phyloP scores from a whole-genome alignment of 257 asterid genomes.

The Linderniella brevidens region DNA sequence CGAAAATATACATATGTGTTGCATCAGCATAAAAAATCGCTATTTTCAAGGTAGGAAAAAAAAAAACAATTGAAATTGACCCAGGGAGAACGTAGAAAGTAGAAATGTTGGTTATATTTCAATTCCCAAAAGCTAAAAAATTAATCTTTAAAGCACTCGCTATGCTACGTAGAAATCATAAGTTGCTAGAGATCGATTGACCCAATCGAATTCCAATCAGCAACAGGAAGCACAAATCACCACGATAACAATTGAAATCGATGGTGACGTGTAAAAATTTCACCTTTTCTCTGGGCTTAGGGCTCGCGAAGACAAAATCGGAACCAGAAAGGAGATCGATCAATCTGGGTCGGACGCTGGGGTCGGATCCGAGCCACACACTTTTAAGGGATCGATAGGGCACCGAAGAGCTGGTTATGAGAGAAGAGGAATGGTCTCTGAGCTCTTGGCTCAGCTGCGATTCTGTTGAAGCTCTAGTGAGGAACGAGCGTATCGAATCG shows the following conservation, averaged over 20 bases:
- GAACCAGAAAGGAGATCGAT: slow-evolving; percentile 32
- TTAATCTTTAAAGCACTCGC: no score
- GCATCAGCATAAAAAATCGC: no score
- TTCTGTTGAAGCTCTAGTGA: slow-evolving; percentile 29
- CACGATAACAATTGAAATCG: background rate
- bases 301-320: slow-evolving; percentile 44
- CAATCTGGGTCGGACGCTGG: slow-evolving; percentile 29
- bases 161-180: no score
- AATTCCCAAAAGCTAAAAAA: background rate
- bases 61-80: no score
- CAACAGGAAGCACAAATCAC: background rate
- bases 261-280: background rate
- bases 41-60: no score
- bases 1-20: background rate
- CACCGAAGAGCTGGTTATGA: slow-evolving; percentile 23
- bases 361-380: slow-evolving; percentile 47
- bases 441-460: slow-evolving; percentile 34
- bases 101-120: background rate
- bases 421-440: slow-evolving; percentile 40
- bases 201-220: slow-evolving; percentile 1
- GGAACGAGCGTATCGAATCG: slow-evolving; percentile 38
- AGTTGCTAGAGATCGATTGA: background rate
- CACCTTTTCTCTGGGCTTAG: slow-evolving; percentile 78
- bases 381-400: slow-evolving; percentile 46
- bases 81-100: background rate